Base-by-base conservation (phyloP, 495 filamentous ascomycete genomes). In the Neurospora sp. region DNA sequence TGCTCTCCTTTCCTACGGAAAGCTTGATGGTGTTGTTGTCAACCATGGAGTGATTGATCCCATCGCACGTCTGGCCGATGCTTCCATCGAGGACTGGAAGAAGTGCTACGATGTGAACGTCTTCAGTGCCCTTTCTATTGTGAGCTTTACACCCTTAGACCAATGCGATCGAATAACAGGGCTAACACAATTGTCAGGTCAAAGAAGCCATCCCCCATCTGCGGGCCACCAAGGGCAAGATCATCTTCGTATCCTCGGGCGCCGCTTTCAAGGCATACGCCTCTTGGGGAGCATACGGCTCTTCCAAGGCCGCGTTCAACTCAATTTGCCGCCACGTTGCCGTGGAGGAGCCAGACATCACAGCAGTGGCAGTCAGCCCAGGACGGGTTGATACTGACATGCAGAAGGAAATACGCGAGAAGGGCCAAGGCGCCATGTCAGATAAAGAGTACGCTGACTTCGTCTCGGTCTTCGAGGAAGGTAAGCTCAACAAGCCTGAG, bases 361-460 rank as follows among this genome's bases (percentile, higher is more conserved):
- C 87, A 3, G 87, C 86, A 8, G 79, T 99, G 3, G 76, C 86
- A 2, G 84, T 99, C 65, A 88, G 91, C 53, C 96, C 96, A 0
- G 96, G 96, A 7, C 90, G 93, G 72, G 89, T 96, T 37, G 92
- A 98, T 78, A 99, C 96, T 2, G 92, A 93, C 47, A 99, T 99
- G 96, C 96, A 98, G 80, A 87, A 87, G 68, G 88, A 91, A 68
- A 85, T 99, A 41, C 85, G 96, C 71, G 90, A 94, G 47, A 85
- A 88, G 70, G 92, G 95, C 76, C 81, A 80, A 39, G 79, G 80
- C 0, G 84, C 81, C 22, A 91, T 98, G 91, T 84, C 90, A 68
- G 81, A 83, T 31, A 85, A 89, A 70, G 86, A 90, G 73, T 87
- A 88, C 72, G 82, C 86, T n/a, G 91, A 87, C 77, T 98, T 97